A percentile compares a stretch with the other conserved stretches of the same genome.
These are phyloP conservation scores for Litsea cubeba DNA, from an alignment of 164 flowering plant species.

Conservation along the genomic window DNA sequence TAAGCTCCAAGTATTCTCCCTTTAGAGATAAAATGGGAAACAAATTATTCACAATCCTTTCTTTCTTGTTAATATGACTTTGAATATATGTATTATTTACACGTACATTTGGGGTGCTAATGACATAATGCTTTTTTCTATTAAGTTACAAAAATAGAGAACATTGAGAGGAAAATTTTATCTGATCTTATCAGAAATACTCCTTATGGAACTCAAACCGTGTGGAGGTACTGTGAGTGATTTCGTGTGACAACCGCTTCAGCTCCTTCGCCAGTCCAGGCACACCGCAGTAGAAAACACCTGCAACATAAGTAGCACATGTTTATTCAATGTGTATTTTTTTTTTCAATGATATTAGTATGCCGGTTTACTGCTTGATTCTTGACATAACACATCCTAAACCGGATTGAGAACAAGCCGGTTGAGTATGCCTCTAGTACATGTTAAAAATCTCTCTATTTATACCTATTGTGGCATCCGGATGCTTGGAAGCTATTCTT, in stretches of 20 bases:
- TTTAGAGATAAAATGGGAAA: background rate
- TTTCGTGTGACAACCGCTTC: slow-evolving; percentile 60
- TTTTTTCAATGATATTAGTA: too few species aligned
- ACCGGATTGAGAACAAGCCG: background rate
- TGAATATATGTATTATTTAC: slow-evolving; percentile 1
- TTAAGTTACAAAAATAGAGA: slow-evolving; percentile 23
- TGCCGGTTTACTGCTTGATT: too few species aligned
- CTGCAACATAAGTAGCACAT: slow-evolving; percentile 33
- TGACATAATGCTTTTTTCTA: background rate
- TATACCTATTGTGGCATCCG: slow-evolving; percentile 75
- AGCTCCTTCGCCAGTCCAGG: slow-evolving; percentile 85
- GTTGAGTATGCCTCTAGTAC: background rate
- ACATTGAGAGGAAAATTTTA: background rate
- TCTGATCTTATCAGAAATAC: slow-evolving; percentile 37
- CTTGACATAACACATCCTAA: background rate
- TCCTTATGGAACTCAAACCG: slow-evolving; percentile 96
- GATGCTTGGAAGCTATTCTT: slow-evolving; percentile 76
- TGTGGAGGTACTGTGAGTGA: slow-evolving; percentile 70
- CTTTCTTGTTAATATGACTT: background rate
- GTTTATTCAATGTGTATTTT: background rate
- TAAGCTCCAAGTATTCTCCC: background rate
- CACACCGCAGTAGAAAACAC: slow-evolving; percentile 95
- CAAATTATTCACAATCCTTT: background rate
- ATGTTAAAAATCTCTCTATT: background rate
- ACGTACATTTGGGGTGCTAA: slow-evolving; percentile 1